Evolutionary conservation across 2,329 filamentous ascomycete genomes (phyloP).

Genomic region (Aquanectria penicillioides): DNA sequence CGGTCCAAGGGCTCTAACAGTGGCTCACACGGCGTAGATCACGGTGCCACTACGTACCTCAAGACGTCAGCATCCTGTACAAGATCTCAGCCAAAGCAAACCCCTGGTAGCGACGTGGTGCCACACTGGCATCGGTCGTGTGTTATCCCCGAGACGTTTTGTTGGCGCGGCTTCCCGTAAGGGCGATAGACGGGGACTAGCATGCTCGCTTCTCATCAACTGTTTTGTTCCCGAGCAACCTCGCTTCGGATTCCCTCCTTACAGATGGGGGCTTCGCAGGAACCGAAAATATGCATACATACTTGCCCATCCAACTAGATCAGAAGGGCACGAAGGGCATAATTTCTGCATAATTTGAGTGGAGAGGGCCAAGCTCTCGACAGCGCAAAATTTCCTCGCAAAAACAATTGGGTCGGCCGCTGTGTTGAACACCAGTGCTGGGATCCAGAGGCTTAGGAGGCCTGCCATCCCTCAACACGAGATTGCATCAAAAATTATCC

Average conservation of each 20-base stretch:
- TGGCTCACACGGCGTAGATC: neutral
- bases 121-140: neutral
- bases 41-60: neutral
- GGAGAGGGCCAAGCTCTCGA: neutral
- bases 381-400: neutral
- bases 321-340: neutral
- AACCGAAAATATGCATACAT: neutral
- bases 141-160: neutral
- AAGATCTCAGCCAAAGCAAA: constrained; percentile 7
- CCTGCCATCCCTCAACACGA: constrained; percentile 16
- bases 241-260: constrained; percentile 1
- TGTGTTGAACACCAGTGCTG: neutral
- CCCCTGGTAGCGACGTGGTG: neutral
- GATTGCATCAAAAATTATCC: constrained; percentile 1
- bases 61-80: neutral
- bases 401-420: neutral
- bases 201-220: constrained; percentile 2
- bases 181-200: neutral
- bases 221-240: neutral
- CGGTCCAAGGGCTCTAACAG: neutral
- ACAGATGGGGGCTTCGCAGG: neutral
- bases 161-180: neutral
- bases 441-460: neutral
- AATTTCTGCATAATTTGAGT: neutral
- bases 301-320: no score